phyloP scores from a whole-genome alignment of 169 alveolate genomes.

The Cryptosporidium tyzzeri region DNA sequence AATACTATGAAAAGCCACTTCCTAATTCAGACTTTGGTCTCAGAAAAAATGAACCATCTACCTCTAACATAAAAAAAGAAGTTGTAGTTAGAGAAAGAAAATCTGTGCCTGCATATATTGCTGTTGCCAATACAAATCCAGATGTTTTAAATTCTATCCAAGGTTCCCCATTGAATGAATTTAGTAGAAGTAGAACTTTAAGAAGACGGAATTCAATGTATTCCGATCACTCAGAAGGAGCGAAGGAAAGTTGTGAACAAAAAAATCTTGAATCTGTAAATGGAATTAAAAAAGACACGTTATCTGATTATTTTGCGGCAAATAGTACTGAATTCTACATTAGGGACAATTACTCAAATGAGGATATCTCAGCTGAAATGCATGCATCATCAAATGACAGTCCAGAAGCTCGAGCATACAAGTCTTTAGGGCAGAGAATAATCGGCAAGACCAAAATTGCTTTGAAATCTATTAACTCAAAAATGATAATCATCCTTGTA shows the following conservation, averaged over 20 bases:
- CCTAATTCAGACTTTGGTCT: constrained; percentile 34
- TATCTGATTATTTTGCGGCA: background rate
- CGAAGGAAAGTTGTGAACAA: background rate
- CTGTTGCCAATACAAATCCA: constrained; percentile 36
- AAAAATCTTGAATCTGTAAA: background rate
- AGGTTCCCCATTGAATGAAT: background rate
- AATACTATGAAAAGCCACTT: constrained; percentile 44
- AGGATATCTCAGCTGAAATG: background rate
- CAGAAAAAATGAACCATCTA: background rate
- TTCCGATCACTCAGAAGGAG: background rate
- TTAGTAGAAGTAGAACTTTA: background rate
- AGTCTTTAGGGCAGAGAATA: background rate
- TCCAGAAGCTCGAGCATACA: background rate
- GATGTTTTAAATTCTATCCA: constrained; percentile 6
- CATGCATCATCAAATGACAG: background rate
- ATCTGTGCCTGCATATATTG: constrained; percentile 60
- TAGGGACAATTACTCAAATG: background rate
- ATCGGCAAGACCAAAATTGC: background rate
- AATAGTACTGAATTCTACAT: background rate
- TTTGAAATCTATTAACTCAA: background rate
- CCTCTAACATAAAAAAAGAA: background rate
- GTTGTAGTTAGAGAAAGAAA: constrained; percentile 14
- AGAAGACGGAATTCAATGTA: constrained; percentile 45
- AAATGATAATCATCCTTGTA: background rate
- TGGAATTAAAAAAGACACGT: background rate